A percentile compares a stretch with the other conserved stretches of the same genome.
Conservation (phyloP, 306 rosid genomes). For the Dalbergia cultrata region DNA sequence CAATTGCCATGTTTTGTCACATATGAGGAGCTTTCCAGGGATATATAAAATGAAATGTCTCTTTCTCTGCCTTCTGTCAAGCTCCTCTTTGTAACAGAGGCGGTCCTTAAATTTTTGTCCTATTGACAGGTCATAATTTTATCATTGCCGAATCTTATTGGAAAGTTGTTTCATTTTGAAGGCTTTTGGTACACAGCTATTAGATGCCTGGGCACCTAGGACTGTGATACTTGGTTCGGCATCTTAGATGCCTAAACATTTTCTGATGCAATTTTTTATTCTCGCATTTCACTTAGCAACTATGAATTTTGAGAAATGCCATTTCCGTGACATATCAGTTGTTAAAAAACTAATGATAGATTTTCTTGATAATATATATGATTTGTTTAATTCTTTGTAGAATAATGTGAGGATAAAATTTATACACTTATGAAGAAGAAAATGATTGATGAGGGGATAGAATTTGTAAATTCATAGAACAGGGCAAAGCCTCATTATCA, state of each 20-base stretch:
- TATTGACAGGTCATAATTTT: neutral
- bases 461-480: conserved; percentile 6
- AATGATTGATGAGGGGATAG: neutral
- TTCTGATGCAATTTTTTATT: neutral
- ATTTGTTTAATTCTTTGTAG: neutral
- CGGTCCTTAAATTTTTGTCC: neutral
- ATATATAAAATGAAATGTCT: conserved; percentile 4
- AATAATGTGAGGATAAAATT: neutral
- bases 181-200: conserved; percentile 1
- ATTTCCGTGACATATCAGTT: neutral
- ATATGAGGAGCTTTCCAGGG: neutral
- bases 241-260: conserved; percentile 6
- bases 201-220: conserved; percentile 10
- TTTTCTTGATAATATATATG: neutral
- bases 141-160: conserved; percentile 11
- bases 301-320: neutral
- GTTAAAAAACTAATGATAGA: too few species aligned
- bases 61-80: conserved; percentile 2
- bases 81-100: too few species aligned
- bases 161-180: neutral
- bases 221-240: conserved; percentile 11
- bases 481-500: too few species aligned
- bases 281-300: conserved; percentile 9
- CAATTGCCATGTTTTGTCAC: conserved; percentile 17
- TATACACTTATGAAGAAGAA: neutral